Evolutionary conservation across 306 rosid genomes (phyloP).

Genomic region (Lathyrus sativus): DNA sequence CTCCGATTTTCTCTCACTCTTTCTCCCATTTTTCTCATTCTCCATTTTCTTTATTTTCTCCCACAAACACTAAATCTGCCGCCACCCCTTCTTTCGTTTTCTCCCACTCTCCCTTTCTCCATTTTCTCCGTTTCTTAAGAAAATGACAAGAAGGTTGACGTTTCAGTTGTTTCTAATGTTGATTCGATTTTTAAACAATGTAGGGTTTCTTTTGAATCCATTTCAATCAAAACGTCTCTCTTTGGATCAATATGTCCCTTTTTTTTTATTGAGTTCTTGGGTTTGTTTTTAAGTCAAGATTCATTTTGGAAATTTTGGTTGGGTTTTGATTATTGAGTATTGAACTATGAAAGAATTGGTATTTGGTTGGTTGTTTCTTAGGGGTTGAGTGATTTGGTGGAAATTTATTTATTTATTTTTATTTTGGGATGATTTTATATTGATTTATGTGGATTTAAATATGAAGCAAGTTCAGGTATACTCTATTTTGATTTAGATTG

Average conservation of each 20-base stretch:
- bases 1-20: no score
- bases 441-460: not conserved
- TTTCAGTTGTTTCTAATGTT: constrained; percentile 46
- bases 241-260: constrained; percentile 44
- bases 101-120: no score
- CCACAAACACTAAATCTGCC: no score
- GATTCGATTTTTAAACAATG: constrained; percentile 51
- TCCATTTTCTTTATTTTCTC: no score
- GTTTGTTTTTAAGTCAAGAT: not conserved
- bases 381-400: not conserved
- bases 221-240: constrained; percentile 38
- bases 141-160: constrained; percentile 46
- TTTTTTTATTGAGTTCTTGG: not conserved
- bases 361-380: not conserved
- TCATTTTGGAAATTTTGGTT: not conserved
- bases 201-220: constrained; percentile 37
- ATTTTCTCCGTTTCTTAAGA: constrained; percentile 44
- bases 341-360: constrained; percentile 13
- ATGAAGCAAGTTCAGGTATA: not conserved
- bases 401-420: not conserved
- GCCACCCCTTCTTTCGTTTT: no score
- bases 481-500: no score
- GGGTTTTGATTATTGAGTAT: not conserved
- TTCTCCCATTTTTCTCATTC: no score
- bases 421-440: not conserved